Base-by-base conservation (phyloP, 495 filamentous ascomycete species). In the Podospora australis region DNA sequence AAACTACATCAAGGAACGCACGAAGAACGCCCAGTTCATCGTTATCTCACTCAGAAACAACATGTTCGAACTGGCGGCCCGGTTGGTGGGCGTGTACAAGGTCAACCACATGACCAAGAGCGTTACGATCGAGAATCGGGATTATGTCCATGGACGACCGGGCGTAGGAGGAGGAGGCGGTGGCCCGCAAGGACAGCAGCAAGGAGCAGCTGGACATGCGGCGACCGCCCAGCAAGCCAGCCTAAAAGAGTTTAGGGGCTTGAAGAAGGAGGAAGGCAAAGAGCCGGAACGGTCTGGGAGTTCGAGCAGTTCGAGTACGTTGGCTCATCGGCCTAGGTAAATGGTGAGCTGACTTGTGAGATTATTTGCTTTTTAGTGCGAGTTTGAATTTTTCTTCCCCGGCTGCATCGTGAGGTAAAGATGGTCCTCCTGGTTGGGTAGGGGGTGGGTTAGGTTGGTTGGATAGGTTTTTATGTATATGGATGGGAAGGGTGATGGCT, bases 81-180 rank as follows among this genome's bases (percentile, higher is more conserved):
- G 92, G 41, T 77, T 98, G 29, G 88, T 98, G 5, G 92, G 92
- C 39, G 90, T 98, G 39, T 98, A 98, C 69, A 98, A 98, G 71
- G 92, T 98, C 62, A 97, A 96, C 69, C 92, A 98, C 68, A 98
- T 97, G 92, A 95, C 89, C 34, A 95, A 95, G 80, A 90, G 86
- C 60, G 88, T 95, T 3, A 92, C 89, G n/a, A 89, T 95, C 38
- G 88, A 95, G 64, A 95, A 95, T 66, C 77, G 73, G 49, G 87
- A 95, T 60, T 95, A 90, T 45, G 34, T 65, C 13, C 23, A 39
- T 11, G 38, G 48, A 11, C 13, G 43, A 42, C 40, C 34, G 35
- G 10, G 14, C 14, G 13, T 28, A 28, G 5, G 19, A 24, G 6
- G 22, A 29, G 13, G 19, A 49, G 14, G 14, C 17, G 2, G 46